Evolutionary conservation across 257 asterid species (phyloP).

Genomic region (Lithospermum erythrorhizon): DNA sequence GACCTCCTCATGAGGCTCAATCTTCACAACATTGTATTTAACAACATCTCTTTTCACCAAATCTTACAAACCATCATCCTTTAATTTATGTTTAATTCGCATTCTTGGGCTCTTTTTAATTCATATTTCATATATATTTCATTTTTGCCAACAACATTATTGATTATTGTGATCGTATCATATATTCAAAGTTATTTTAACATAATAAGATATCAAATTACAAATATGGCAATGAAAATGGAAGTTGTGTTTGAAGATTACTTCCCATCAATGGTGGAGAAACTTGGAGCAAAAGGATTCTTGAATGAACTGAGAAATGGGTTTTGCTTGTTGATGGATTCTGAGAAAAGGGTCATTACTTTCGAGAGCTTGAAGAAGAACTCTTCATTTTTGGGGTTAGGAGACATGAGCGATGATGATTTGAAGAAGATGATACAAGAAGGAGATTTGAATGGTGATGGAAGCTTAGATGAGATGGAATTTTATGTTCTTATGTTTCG

Average conservation of each 20-base stretch:
- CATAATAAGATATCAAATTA: background rate
- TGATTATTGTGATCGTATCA: background rate
- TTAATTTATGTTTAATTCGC: background rate
- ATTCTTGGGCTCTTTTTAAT: too few relatives aligned
- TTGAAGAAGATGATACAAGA: background rate
- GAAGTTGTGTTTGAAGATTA: conserved; percentile 4
- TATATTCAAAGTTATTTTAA: background rate
- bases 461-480: conserved; percentile 3
- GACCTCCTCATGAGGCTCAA: background rate
- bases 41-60: background rate
- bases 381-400: background rate
- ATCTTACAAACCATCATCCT: background rate
- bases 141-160: background rate
- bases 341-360: conserved; percentile 2
- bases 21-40: background rate
- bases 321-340: conserved; percentile 8
- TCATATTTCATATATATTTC: too few relatives aligned
- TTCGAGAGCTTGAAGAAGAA: conserved; percentile 8
- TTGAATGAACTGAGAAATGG: conserved; percentile 6
- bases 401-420: conserved; percentile 1
- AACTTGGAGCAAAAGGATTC: conserved; percentile 2
- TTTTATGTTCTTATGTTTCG: conserved; percentile 11
- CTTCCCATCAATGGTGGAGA: conserved; percentile 7
- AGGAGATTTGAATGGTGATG: conserved; percentile 7
- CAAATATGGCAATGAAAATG: background rate